Evolutionary conservation across 78 protist species (phyloP).

Genomic region (Bigelowiella natans): DNA sequence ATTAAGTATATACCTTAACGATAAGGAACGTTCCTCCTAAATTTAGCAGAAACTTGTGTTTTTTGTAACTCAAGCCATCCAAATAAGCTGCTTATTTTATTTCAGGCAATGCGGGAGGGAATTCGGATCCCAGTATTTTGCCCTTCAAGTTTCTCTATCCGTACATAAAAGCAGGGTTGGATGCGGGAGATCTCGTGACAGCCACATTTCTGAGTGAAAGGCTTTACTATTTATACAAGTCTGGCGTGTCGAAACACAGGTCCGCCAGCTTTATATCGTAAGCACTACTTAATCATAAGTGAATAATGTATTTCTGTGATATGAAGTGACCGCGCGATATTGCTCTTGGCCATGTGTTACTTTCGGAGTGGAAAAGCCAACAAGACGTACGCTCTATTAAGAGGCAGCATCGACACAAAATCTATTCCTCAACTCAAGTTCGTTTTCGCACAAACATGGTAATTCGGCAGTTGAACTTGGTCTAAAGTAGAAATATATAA

Average conservation of each 20-base stretch:
- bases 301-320: too few relatives aligned
- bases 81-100: too few relatives aligned
- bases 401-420: neutral
- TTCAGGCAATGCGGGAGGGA: too few relatives aligned
- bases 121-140: neutral
- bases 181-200: neutral
- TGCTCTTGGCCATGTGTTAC: neutral
- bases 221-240: neutral
- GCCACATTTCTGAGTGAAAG: neutral
- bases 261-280: neutral
- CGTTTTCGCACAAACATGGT: neutral
- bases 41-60: too few relatives aligned
- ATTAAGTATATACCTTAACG: too few relatives aligned
- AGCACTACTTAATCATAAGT: too few relatives aligned
- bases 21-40: too few relatives aligned
- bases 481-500: neutral
- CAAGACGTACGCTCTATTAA: neutral
- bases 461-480: neutral
- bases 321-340: too few relatives aligned
- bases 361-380: neutral
- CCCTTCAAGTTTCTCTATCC: neutral
- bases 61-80: too few relatives aligned
- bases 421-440: neutral
- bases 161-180: neutral
- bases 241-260: neutral